Evolutionary conservation across 1,284 basidiomycete genomes (phyloP).

Genomic region (Tremellales sp.): DNA sequence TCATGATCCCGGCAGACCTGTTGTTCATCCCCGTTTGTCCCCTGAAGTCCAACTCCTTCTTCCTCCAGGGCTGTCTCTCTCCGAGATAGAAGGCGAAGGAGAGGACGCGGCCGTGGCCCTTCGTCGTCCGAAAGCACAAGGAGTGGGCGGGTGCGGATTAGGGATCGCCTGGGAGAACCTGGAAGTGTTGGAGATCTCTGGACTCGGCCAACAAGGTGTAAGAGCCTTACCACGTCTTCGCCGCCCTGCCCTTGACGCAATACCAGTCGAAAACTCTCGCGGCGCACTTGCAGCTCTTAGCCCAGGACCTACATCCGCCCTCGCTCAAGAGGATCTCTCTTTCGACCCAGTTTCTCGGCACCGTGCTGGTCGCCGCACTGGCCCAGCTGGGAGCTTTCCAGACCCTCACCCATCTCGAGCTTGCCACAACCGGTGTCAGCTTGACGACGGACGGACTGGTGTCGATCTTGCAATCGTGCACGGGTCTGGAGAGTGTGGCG

Average conservation of each 20-base stretch:
- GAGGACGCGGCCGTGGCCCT: too few species aligned
- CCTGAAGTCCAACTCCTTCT: too few species aligned
- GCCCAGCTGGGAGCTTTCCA: slow-evolving; percentile 19
- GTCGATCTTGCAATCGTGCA: slow-evolving; percentile 20
- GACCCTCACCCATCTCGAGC: slow-evolving; percentile 19
- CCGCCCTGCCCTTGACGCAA: background rate
- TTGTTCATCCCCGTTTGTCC: too few species aligned
- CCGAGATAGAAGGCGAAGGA: too few species aligned
- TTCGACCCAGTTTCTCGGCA: slow-evolving; percentile 29
- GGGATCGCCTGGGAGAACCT: slow-evolving; percentile 29
- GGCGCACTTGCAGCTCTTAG: slow-evolving; percentile 15
- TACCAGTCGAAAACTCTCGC: slow-evolving; percentile 22
- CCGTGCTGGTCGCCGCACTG: slow-evolving; percentile 17
- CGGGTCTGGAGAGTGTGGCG: slow-evolving; percentile 15
- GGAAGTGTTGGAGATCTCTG: slow-evolving; percentile 15
- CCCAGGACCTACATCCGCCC: slow-evolving; percentile 1
- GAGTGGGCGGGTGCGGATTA: slow-evolving; percentile 14
- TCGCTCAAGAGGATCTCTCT: slow-evolving; percentile 17
- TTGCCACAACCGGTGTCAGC: slow-evolving; percentile 27
- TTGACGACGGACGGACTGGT: slow-evolving; percentile 25
- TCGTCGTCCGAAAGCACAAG: too few species aligned
- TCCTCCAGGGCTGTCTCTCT: too few species aligned
- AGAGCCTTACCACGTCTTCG: slow-evolving; percentile 10
- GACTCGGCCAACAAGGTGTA: slow-evolving; percentile 20
- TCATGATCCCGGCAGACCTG: too few species aligned